These are phyloP conservation scores for Lathyrus sativus DNA, from an alignment of 306 rosid species.

Conservation along the genomic window DNA sequence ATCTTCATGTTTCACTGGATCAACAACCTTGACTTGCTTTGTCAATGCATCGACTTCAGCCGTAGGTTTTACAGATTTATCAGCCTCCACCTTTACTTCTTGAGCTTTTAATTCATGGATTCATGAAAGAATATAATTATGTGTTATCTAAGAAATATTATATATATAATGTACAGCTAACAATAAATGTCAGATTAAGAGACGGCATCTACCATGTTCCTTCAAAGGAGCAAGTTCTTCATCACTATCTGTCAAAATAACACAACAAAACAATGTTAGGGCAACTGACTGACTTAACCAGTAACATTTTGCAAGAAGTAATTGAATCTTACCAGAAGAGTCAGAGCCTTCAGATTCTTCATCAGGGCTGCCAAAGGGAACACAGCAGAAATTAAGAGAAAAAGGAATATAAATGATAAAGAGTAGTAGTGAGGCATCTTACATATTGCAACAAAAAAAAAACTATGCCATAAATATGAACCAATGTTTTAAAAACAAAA, in stretches of 20 bases:
- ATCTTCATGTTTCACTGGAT: conserved; percentile 49
- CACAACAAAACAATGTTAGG: conserved; percentile 11
- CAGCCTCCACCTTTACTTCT: conserved; percentile 38
- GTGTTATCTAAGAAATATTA: background rate
- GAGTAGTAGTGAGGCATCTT: background rate
- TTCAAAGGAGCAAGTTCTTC: conserved; percentile 29
- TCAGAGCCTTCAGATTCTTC: background rate
- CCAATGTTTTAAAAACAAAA: background rate
- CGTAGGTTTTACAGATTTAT: conserved; percentile 36
- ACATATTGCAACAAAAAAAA: background rate
- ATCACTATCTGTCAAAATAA: conserved; percentile 40
- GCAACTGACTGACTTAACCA: conserved; percentile 3
- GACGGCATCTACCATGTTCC: conserved; percentile 44
- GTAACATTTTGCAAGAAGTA: background rate
- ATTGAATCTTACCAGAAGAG: conserved; percentile 46
- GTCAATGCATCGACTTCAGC: conserved; percentile 42
- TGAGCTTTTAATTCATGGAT: conserved; percentile 39
- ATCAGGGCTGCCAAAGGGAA: conserved; percentile 38
- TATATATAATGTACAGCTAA: background rate
- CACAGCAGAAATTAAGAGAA: conserved; percentile 45
- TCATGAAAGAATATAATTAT: conserved; percentile 36
- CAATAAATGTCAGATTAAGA: background rate
- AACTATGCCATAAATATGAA: background rate
- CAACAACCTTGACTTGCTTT: conserved; percentile 56
- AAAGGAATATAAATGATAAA: background rate